Base-by-base conservation (phyloP, 768 basidiomycete genomes). In the Rossbeevera mucosa region DNA sequence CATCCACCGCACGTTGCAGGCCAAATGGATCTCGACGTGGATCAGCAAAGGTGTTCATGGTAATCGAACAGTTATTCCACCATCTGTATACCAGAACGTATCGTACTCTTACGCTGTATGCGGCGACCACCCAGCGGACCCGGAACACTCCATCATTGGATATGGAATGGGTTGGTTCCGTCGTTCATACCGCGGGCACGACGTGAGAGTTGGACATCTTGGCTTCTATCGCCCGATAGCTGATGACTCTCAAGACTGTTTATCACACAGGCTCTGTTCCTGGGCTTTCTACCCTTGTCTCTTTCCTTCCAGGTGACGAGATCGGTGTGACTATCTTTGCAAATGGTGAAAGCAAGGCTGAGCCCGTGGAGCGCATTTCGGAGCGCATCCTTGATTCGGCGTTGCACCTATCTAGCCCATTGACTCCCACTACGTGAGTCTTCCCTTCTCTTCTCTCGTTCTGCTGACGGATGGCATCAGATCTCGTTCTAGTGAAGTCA, bases 131-230 rank as follows among this genome's bases (percentile, higher is more conserved):
- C 50, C 61, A 1, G 5, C 7, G 5, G 21, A 58, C 31, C 47
- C 59, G 1, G 57, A 59, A 16, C n/a, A 56, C 0, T 73, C 75
- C 1, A 56, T 74, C 31, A 13, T 36, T 1, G 72, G 66, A 6
- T 79, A 78, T 55, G 75, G 73, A 2, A 56, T 75, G 59, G 77
- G 78, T 4, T 78, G 76, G 76, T 29, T n/a, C 36, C 65, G 72
- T 7, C 44, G 16, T 7, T 70, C 76, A 1, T 75, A 73, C 48
- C 64, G 61, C 2, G 77, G 72, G 0, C 72, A 76, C 48, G 71
- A 76, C 24, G 76, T 77, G 53, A 40, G 64, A 44, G 21, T 22
- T 44, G 21, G 13, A 31, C 25, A 16, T 28, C 20, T 42, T 4
- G 9, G 3, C 50, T 12, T 20, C 8, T 22, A 13, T 16, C 25